Evolutionary conservation across 306 rosid species (phyloP).

Genomic region (Lotus japonicus): DNA sequence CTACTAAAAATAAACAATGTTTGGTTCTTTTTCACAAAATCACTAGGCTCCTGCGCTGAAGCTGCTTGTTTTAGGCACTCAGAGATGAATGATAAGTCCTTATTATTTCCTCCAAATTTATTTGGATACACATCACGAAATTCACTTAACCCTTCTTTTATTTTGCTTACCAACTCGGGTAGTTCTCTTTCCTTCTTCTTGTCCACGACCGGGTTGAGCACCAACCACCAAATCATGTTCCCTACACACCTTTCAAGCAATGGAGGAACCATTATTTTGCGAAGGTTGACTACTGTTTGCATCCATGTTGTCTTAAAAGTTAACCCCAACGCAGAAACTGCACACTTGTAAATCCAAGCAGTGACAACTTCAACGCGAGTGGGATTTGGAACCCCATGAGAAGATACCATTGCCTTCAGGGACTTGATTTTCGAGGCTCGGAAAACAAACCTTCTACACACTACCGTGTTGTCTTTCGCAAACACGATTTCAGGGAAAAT

Average conservation of each 20-base stretch:
- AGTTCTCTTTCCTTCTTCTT: background rate
- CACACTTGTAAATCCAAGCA: constrained; percentile 11
- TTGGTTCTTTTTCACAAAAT: background rate
- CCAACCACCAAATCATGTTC: background rate
- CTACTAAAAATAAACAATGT: background rate
- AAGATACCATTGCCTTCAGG: background rate
- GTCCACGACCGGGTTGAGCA: background rate
- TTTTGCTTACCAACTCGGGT: constrained; percentile 8
- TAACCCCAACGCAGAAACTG: background rate
- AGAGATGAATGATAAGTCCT: background rate
- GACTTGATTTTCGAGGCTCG: constrained; percentile 13
- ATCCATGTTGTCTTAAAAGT: background rate
- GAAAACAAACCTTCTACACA: constrained; percentile 26
- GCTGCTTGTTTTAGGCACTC: background rate
- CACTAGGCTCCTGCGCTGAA: background rate
- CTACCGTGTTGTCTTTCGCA: background rate
- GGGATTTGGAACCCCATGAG: background rate
- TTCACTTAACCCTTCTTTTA: background rate
- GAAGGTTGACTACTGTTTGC: background rate
- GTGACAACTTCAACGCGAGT: background rate
- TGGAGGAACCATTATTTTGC: constrained; percentile 20
- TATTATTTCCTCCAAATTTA: background rate
- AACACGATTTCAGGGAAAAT: background rate
- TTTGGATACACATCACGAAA: background rate
- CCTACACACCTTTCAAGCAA: constrained; percentile 19